Conservation (phyloP, 140 eudicot genomes). For the Bidens hawaiensis region DNA sequence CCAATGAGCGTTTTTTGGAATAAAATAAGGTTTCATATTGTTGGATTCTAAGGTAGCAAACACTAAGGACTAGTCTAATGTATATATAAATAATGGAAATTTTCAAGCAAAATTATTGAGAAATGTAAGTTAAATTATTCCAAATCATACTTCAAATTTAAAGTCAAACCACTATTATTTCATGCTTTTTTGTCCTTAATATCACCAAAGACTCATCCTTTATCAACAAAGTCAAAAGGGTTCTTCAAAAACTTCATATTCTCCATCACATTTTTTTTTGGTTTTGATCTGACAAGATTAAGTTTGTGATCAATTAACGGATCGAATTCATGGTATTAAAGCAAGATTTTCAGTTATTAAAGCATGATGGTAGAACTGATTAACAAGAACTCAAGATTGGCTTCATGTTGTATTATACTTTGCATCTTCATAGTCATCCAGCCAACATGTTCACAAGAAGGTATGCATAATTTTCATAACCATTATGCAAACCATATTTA, state of each 20-base stretch:
- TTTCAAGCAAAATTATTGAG: constrained; percentile 20
- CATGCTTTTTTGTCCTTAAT: constrained; percentile 8
- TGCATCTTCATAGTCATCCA: constrained; percentile 37
- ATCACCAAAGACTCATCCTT: constrained; percentile 12
- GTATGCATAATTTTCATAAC: constrained; percentile 26
- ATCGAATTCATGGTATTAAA: constrained; percentile 16
- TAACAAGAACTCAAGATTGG: constrained; percentile 26
- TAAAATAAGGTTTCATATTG: constrained; percentile 28
- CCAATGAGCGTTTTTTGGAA: constrained; percentile 3
- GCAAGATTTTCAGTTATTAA: constrained; percentile 7
- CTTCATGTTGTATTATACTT: constrained; percentile 32
- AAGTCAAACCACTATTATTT: constrained; percentile 39
- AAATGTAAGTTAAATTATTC: constrained; percentile 33
- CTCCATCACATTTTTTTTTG: background rate
- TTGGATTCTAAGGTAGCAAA: constrained; percentile 39
- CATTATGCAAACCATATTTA: constrained; percentile 15
- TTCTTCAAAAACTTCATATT: background rate
- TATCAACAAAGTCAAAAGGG: constrained; percentile 7
- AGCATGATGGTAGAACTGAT: constrained; percentile 45
- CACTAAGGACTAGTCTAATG: constrained; percentile 19
- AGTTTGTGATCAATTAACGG: constrained; percentile 21
- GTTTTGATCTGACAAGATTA: constrained; percentile 11
- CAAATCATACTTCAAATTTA: constrained; percentile 14
- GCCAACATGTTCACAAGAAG: constrained; percentile 50
- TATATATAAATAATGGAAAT: constrained; percentile 26